A percentile compares a stretch with the other conserved stretches of the same genome.
Conservation (phyloP, 257 asterid genomes). For the Jacaranda copaia region DNA sequence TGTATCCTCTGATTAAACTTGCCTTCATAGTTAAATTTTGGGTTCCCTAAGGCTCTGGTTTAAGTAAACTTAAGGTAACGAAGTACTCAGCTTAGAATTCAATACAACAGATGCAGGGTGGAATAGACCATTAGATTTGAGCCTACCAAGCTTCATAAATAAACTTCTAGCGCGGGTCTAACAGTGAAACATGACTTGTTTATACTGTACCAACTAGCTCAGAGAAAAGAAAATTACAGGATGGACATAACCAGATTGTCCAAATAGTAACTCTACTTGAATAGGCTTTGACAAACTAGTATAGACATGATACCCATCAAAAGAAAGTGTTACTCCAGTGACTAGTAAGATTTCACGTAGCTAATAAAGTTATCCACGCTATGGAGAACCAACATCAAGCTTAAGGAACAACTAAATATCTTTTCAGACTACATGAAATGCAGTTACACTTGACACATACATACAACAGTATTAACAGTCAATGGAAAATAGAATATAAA, state of each 20-base stretch:
- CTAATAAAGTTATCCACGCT: background rate
- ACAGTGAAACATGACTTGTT: background rate
- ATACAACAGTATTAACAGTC: background rate
- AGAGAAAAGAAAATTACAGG: background rate
- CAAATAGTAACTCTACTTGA: background rate
- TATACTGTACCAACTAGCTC: background rate
- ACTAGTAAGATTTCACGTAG: background rate
- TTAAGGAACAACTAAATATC: too few species aligned
- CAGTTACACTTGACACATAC: too few species aligned
- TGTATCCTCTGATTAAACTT: background rate
- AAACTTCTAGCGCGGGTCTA: background rate
- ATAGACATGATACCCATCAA: background rate
- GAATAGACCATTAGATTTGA: slow-evolving; percentile 3
- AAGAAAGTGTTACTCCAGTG: background rate
- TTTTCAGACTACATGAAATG: too few species aligned
- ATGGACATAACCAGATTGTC: background rate
- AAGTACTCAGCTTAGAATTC: background rate
- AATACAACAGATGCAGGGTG: background rate
- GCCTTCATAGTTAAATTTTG: background rate
- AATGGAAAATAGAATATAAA: background rate
- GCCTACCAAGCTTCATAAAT: background rate
- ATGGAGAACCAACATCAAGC: too few species aligned
- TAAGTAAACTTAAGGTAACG: background rate
- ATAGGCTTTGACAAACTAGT: background rate
- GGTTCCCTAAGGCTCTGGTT: background rate